Percentiles rank a stretch among this genome's conserved stretches.
Conservation (phyloP, 495 filamentous ascomycete genomes). For the Neurospora discreta region DNA sequence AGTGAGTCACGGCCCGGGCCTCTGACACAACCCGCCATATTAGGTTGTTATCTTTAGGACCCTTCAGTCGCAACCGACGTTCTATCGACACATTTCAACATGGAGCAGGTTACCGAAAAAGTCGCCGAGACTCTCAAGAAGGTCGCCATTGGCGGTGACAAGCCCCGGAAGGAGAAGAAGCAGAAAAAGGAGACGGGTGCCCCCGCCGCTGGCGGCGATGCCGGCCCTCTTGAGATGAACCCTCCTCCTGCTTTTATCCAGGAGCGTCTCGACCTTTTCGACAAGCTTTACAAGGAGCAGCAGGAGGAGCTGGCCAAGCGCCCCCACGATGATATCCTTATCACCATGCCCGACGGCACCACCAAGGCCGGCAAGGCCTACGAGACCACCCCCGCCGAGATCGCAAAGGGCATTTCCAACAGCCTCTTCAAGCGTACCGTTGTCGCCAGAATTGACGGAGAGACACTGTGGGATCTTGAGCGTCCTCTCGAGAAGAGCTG, state of each 20-base stretch:
- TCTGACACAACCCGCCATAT: conserved; percentile 2
- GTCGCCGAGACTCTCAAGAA: conserved; percentile 25
- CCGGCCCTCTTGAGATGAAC: conserved; percentile 43
- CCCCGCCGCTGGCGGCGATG: conserved; percentile 24
- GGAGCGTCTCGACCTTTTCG: conserved; percentile 75
- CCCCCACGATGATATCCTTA: conserved; percentile 54
- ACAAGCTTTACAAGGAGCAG: conserved; percentile 72
- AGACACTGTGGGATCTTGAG: conserved; percentile 78
- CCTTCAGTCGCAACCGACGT: not conserved
- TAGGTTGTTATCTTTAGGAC: not conserved
- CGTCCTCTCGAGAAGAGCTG: conserved; percentile 76
- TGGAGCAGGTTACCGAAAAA: conserved; percentile 11
- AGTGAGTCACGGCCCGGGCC: conserved; percentile 19
- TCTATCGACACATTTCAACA: not conserved
- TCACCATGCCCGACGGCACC: conserved; percentile 54
- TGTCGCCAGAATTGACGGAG: conserved; percentile 66
- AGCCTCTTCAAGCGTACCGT: conserved; percentile 63
- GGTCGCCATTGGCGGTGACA: conserved; percentile 17
- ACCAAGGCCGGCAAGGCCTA: conserved; percentile 53
- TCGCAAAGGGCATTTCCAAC: conserved; percentile 59
- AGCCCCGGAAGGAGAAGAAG: conserved; percentile 15
- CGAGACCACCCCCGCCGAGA: conserved; percentile 58
- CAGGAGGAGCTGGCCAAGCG: conserved; percentile 59
- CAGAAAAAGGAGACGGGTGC: conserved; percentile 30
- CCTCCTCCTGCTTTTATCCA: conserved; percentile 70